A percentile compares a stretch with the other conserved stretches of the same genome.
Conservation (phyloP, 2,329 filamentous ascomycete genomes). For the Talaromyces sp. region DNA sequence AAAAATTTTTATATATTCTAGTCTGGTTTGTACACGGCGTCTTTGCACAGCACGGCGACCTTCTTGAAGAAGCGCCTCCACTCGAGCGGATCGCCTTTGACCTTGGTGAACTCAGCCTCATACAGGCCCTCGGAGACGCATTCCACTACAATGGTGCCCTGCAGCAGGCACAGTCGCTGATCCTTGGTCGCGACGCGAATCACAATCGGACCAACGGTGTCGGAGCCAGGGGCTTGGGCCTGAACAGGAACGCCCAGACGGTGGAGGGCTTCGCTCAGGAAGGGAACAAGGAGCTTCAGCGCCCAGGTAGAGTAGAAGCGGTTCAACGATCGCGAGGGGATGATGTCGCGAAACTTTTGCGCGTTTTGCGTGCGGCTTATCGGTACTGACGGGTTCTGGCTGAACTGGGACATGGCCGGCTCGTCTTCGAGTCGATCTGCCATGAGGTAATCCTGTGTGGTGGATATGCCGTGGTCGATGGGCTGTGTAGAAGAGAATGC, state of each 20-base stretch:
- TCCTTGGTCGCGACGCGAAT: slow-evolving; percentile 67
- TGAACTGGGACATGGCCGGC: slow-evolving; percentile 79
- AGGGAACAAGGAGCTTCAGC: slow-evolving; percentile 67
- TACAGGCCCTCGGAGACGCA: slow-evolving; percentile 55
- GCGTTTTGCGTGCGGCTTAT: slow-evolving; percentile 84
- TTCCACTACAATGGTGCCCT: slow-evolving; percentile 40
- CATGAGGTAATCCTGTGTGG: slow-evolving; percentile 35
- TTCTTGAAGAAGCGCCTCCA: slow-evolving; percentile 98
- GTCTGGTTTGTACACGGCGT: slow-evolving; percentile 66
- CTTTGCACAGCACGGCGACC: slow-evolving; percentile 79
- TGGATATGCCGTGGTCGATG: slow-evolving; percentile 26
- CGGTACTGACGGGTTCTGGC: slow-evolving; percentile 68
- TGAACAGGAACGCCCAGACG: slow-evolving; percentile 75
- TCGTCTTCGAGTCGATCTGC: slow-evolving; percentile 72
- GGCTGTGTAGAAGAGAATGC: slow-evolving; percentile 45
- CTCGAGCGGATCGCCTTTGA: slow-evolving; percentile 91
- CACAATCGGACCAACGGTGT: slow-evolving; percentile 49
- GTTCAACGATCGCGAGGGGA: slow-evolving; percentile 79
- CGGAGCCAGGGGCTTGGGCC: slow-evolving; percentile 37
- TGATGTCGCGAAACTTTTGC: slow-evolving; percentile 80
- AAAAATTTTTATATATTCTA: slow-evolving; percentile 1
- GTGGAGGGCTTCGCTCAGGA: slow-evolving; percentile 75
- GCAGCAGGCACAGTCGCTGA: slow-evolving; percentile 43
- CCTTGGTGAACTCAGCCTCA: slow-evolving; percentile 87
- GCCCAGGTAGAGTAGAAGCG: slow-evolving; percentile 86